Evolutionary conservation across 2,329 filamentous ascomycete species (phyloP).

Genomic region (Xylaria sp.): DNA sequence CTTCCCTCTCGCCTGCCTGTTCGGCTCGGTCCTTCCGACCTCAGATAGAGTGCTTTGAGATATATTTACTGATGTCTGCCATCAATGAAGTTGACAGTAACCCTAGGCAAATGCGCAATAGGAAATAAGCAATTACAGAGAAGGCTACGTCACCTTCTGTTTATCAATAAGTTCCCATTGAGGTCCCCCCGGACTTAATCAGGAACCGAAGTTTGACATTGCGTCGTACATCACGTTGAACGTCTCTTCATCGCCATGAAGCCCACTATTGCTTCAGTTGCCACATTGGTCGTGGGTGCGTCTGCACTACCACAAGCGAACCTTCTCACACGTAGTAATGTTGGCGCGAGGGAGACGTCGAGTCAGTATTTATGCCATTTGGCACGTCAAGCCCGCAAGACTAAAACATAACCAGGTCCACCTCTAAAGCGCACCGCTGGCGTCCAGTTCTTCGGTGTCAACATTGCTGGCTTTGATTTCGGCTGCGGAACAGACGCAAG

Average conservation of each 20-base stretch:
- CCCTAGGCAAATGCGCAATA: background rate
- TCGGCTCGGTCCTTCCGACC: background rate
- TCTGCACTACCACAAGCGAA: conserved; percentile 11
- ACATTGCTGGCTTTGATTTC: conserved; percentile 36
- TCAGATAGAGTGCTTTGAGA: background rate
- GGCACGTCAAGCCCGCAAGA: background rate
- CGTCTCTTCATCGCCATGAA: conserved; percentile 18
- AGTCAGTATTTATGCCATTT: background rate
- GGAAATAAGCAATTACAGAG: background rate
- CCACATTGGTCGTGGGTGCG: background rate
- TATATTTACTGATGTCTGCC: background rate
- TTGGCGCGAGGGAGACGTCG: too few species aligned
- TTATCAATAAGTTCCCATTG: background rate
- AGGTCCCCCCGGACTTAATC: background rate
- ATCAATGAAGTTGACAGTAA: background rate
- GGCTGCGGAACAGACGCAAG: conserved; percentile 30
- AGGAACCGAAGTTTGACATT: background rate
- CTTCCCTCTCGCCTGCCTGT: background rate
- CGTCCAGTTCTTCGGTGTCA: conserved; percentile 34
- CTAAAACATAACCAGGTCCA: background rate
- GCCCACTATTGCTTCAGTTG: conserved; percentile 7
- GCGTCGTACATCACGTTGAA: background rate
- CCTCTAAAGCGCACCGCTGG: conserved; percentile 17
- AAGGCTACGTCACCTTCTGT: background rate
- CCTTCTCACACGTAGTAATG: too few species aligned